Evolutionary conservation across 495 filamentous ascomycete genomes (phyloP).

Genomic region (Aspergillus olivimuriae): DNA sequence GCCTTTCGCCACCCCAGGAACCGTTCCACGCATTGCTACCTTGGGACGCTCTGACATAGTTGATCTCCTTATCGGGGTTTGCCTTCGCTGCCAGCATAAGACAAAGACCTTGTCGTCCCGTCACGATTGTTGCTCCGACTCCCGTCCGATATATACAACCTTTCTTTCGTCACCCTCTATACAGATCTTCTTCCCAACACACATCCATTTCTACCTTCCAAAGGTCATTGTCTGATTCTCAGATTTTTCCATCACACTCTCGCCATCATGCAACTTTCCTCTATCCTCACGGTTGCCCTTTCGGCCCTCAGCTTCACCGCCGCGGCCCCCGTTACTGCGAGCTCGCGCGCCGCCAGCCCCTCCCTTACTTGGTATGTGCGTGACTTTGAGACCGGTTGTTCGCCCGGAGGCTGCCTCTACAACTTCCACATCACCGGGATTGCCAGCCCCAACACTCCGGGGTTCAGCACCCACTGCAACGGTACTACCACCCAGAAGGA

Average conservation of each 20-base stretch:
- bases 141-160: too few relatives aligned
- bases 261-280: conserved; percentile 30
- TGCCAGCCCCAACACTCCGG: conserved; percentile 25
- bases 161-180: too few relatives aligned
- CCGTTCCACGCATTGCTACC: too few relatives aligned
- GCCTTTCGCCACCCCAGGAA: too few relatives aligned
- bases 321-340: conserved; percentile 8
- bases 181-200: too few relatives aligned
- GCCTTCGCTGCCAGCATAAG: too few relatives aligned
- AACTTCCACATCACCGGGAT: conserved; percentile 29
- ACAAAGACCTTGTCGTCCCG: too few relatives aligned
- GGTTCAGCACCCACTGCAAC: conserved; percentile 35
- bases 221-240: background rate
- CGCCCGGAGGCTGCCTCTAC: conserved; percentile 30
- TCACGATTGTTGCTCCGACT: too few relatives aligned
- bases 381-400: conserved; percentile 29
- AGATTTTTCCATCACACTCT: too few relatives aligned
- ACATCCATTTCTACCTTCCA: background rate
- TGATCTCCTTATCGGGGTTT: too few relatives aligned
- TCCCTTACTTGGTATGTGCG: conserved; percentile 27
- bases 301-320: conserved; percentile 22
- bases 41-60: too few relatives aligned
- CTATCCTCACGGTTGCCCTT: conserved; percentile 24
- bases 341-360: conserved; percentile 16
- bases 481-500: conserved; percentile 21